Conservation (phyloP, 1,284 basidiomycete genomes). For the Wolfiporia cocos region DNA sequence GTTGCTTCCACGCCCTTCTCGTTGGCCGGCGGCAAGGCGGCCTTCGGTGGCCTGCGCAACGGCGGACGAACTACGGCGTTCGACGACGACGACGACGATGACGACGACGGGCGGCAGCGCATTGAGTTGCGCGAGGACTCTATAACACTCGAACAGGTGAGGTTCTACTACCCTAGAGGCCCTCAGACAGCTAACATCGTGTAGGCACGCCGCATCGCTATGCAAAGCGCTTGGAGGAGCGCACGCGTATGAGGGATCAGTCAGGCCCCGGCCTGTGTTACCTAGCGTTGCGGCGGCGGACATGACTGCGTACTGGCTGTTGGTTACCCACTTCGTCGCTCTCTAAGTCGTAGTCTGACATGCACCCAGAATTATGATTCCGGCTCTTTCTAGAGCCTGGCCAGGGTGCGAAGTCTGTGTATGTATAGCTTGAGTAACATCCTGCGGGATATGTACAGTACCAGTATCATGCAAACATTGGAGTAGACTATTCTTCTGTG, state of each 20-base stretch:
- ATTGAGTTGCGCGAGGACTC: constrained; percentile 74
- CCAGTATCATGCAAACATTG: too few species aligned
- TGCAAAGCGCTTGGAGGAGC: constrained; percentile 72
- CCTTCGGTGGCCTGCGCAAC: constrained; percentile 62
- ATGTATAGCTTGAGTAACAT: too few species aligned
- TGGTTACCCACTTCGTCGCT: not conserved
- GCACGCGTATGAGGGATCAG: constrained; percentile 34
- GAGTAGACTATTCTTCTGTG: too few species aligned
- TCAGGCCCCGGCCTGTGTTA: not conserved
- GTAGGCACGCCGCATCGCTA: constrained; percentile 62
- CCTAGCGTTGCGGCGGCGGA: constrained; percentile 11
- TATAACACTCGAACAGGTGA: constrained; percentile 84
- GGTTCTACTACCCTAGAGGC: constrained; percentile 14
- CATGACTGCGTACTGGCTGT: not conserved
- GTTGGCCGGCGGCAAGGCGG: constrained; percentile 72
- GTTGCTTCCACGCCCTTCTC: constrained; percentile 76
- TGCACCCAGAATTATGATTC: too few species aligned
- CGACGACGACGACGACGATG: constrained; percentile 59
- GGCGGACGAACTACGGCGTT: constrained; percentile 36
- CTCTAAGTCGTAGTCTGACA: too few species aligned
- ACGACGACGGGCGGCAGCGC: constrained; percentile 60
- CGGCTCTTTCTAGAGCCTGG: too few species aligned
- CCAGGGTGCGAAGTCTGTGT: too few species aligned
- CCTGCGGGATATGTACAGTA: too few species aligned
- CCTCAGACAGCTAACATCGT: constrained; percentile 8